These are phyloP conservation scores for Cytospora mali DNA, from an alignment of 2,329 filamentous ascomycete genomes.

Conservation along the genomic window DNA sequence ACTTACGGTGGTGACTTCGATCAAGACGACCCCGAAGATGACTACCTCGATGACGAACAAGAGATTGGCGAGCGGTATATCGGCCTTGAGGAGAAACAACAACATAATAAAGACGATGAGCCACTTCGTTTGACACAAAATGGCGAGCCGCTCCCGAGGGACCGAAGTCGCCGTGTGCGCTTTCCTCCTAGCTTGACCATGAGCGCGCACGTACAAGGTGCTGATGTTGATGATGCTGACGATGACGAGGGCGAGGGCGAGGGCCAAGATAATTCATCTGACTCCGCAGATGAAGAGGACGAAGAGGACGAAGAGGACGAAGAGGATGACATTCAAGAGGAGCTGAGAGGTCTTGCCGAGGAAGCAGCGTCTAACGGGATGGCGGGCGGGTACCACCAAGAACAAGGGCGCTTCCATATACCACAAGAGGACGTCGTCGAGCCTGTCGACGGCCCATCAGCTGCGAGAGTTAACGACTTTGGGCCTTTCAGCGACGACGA, in stretches of 20 bases:
- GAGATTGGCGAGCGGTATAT: conserved; percentile 34
- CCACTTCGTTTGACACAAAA: conserved; percentile 25
- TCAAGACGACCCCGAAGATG: conserved; percentile 46
- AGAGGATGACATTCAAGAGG: conserved; percentile 42
- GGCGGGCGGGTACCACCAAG: neutral
- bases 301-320: conserved; percentile 29
- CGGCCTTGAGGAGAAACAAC: conserved; percentile 28
- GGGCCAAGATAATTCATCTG: too few species aligned
- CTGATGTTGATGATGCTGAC: conserved; percentile 19
- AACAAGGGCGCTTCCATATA: conserved; percentile 2
- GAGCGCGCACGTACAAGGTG: conserved; percentile 22
- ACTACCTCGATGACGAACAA: conserved; percentile 40
- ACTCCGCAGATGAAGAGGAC: conserved; percentile 31
- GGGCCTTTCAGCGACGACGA: conserved; percentile 1
- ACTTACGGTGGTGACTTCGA: conserved; percentile 42
- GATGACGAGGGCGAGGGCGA: neutral
- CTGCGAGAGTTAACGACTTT: conserved; percentile 4
- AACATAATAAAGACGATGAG: conserved; percentile 31
- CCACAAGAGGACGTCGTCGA: conserved; percentile 38
- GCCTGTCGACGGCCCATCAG: neutral
- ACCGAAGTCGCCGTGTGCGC: conserved; percentile 20
- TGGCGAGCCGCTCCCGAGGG: conserved; percentile 14
- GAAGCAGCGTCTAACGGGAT: conserved; percentile 32
- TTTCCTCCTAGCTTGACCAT: conserved; percentile 14
- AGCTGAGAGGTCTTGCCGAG: conserved; percentile 34